phyloP scores from a whole-genome alignment of 2,329 filamentous ascomycete genomes.

The Cercospora berteroae region DNA sequence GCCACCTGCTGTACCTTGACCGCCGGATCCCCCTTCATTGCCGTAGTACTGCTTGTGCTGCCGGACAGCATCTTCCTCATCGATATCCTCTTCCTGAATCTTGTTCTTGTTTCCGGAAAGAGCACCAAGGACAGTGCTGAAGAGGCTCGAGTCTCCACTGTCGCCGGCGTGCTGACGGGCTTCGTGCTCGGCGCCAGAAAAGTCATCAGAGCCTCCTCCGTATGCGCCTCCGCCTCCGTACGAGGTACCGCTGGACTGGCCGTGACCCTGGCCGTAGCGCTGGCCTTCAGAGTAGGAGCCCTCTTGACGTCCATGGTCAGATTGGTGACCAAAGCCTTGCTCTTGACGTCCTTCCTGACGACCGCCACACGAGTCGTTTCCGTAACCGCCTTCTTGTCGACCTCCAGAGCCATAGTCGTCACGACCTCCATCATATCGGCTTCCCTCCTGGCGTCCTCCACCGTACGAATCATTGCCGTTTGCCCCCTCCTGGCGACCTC shows the following conservation, averaged over 20 bases:
- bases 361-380: slow-evolving; percentile 24
- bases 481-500: slow-evolving; percentile 16
- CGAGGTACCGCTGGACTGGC: slow-evolving; percentile 43
- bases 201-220: slow-evolving; percentile 49
- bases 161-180: slow-evolving; percentile 55
- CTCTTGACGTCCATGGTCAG: slow-evolving; percentile 32
- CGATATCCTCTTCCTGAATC: slow-evolving; percentile 53
- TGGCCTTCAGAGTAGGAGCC: slow-evolving; percentile 33
- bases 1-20: slow-evolving; percentile 45
- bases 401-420: slow-evolving; percentile 13
- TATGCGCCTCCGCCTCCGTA: slow-evolving; percentile 41
- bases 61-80: slow-evolving; percentile 66
- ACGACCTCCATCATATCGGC: slow-evolving; percentile 14
- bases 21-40: slow-evolving; percentile 48
- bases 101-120: slow-evolving; percentile 55
- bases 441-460: slow-evolving; percentile 7
- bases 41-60: slow-evolving; percentile 76
- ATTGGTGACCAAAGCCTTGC: slow-evolving; percentile 32
- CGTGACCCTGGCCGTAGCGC: slow-evolving; percentile 34
- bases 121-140: slow-evolving; percentile 56
- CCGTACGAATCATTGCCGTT: slow-evolving; percentile 16
- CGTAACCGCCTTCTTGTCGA: slow-evolving; percentile 20
- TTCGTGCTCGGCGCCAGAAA: slow-evolving; percentile 54
- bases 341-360: slow-evolving; percentile 22
- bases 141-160: slow-evolving; percentile 53